phyloP scores from a whole-genome alignment of 2,329 filamentous ascomycete species.

The Diaporthe humulicola region DNA sequence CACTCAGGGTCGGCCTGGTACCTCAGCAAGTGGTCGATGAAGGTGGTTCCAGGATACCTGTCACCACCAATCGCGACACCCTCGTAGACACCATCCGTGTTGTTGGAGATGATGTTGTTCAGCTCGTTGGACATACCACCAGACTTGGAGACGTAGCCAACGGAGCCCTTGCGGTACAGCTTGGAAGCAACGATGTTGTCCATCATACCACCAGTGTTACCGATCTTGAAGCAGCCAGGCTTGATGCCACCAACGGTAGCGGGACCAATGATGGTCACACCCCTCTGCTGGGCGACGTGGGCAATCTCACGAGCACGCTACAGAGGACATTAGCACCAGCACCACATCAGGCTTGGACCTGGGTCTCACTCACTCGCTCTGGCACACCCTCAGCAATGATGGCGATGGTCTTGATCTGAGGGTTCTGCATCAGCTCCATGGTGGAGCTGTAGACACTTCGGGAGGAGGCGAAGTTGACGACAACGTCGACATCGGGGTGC shows the following conservation, averaged over 20 bases:
- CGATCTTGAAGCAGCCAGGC: slow-evolving; percentile 99
- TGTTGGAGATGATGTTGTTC: slow-evolving; percentile 99
- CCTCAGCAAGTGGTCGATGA: slow-evolving; percentile 97
- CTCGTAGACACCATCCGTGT: slow-evolving; percentile 98
- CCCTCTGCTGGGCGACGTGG: slow-evolving; percentile 97
- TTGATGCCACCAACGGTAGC: slow-evolving; percentile 99
- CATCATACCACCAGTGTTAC: slow-evolving; percentile 99
- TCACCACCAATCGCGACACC: slow-evolving; percentile 99
- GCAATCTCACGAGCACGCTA: slow-evolving; percentile 98
- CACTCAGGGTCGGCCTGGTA: slow-evolving; percentile 97
- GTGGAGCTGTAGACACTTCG: slow-evolving; percentile 99
- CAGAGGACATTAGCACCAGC: slow-evolving; percentile 45
- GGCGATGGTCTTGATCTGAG: slow-evolving; percentile 98
- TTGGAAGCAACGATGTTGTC: slow-evolving; percentile 99
- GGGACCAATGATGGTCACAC: slow-evolving; percentile 97
- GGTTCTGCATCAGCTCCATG: slow-evolving; percentile 97
- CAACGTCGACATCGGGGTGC: slow-evolving; percentile 96
- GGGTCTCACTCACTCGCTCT: slow-evolving; percentile 80
- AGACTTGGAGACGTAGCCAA: slow-evolving; percentile 99
- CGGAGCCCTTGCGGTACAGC: slow-evolving; percentile 98
- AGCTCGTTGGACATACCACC: slow-evolving; percentile 99
- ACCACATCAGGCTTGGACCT: not conserved
- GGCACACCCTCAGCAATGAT: slow-evolving; percentile 99
- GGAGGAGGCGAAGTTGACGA: slow-evolving; percentile 99
- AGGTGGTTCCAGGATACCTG: slow-evolving; percentile 97